phyloP scores from a whole-genome alignment of 805 yeast genomes.

The Starmerella apis region DNA sequence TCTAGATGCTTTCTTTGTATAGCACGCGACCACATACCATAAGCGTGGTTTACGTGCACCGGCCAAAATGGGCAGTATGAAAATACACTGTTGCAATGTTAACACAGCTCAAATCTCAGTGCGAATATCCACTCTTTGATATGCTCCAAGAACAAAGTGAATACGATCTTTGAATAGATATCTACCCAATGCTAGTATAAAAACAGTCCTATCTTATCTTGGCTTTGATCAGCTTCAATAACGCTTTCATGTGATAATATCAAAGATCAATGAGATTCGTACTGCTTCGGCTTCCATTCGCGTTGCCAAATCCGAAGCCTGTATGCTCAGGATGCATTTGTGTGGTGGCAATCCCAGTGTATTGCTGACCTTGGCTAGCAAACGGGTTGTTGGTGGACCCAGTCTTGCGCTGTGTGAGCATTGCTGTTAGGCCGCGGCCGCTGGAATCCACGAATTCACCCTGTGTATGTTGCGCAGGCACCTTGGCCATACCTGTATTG shows the following conservation, averaged over 20 bases:
- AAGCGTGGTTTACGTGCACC: no score
- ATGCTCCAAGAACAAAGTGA: no score
- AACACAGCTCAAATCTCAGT: no score
- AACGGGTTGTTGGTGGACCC: slow-evolving; percentile 42
- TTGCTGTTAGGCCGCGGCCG: slow-evolving; percentile 56
- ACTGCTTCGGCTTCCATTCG: slow-evolving; percentile 31
- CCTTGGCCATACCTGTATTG: slow-evolving; percentile 69
- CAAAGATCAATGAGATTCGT: slow-evolving; percentile 30
- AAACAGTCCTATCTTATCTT: background rate
- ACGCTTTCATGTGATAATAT: no score
- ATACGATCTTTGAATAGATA: no score
- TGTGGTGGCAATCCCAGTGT: slow-evolving; percentile 59
- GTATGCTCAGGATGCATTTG: slow-evolving; percentile 72
- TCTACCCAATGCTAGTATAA: no score
- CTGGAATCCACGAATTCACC: slow-evolving; percentile 76
- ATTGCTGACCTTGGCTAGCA: slow-evolving; percentile 41
- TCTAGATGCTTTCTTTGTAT: no score
- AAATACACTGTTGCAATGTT: no score
- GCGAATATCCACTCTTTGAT: no score
- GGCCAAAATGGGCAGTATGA: no score
- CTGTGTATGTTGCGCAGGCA: slow-evolving; percentile 87
- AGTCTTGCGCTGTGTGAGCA: slow-evolving; percentile 24
- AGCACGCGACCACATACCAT: no score
- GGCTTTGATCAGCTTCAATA: background rate
- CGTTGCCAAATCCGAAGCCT: slow-evolving; percentile 92